These are phyloP conservation scores for Byssoonygena ceratinophila DNA, from an alignment of 2,329 filamentous ascomycete species.

Conservation along the genomic window DNA sequence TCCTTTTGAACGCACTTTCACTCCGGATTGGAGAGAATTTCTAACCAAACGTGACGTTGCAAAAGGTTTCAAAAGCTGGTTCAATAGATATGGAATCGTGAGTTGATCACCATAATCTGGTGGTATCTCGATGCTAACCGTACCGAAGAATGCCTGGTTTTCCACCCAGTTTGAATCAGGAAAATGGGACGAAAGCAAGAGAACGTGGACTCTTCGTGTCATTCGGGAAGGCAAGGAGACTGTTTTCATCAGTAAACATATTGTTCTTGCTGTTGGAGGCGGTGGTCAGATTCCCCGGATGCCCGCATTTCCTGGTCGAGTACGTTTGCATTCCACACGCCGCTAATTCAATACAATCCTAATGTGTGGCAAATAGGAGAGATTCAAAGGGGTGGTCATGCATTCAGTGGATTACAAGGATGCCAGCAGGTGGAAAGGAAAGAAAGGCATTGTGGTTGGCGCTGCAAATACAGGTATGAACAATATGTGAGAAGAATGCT, in stretches of 20 bases:
- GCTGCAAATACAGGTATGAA: constrained; percentile 38
- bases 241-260: constrained; percentile 20
- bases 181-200: constrained; percentile 29
- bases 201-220: constrained; percentile 32
- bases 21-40: constrained; percentile 17
- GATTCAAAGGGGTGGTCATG: constrained; percentile 30
- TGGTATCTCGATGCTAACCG: constrained; percentile 1
- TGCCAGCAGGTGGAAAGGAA: constrained; percentile 29
- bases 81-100: constrained; percentile 21
- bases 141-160: constrained; percentile 29
- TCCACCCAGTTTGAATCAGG: constrained; percentile 30
- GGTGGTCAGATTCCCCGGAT: constrained; percentile 24
- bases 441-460: constrained; percentile 39
- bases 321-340: too few relatives aligned
- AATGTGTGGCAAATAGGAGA: constrained; percentile 17
- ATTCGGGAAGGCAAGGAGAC: constrained; percentile 19
- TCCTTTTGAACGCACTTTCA: constrained; percentile 23
- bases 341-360: neutral
- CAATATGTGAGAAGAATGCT: too few relatives aligned
- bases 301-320: constrained; percentile 18
- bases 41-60: constrained; percentile 21
- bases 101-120: constrained; percentile 4
- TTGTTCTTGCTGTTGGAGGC: constrained; percentile 28
- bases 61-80: constrained; percentile 18
- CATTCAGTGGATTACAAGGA: constrained; percentile 31